These are phyloP conservation scores for Torulaspora indica DNA, from an alignment of 805 yeast genomes.

Conservation along the genomic window DNA sequence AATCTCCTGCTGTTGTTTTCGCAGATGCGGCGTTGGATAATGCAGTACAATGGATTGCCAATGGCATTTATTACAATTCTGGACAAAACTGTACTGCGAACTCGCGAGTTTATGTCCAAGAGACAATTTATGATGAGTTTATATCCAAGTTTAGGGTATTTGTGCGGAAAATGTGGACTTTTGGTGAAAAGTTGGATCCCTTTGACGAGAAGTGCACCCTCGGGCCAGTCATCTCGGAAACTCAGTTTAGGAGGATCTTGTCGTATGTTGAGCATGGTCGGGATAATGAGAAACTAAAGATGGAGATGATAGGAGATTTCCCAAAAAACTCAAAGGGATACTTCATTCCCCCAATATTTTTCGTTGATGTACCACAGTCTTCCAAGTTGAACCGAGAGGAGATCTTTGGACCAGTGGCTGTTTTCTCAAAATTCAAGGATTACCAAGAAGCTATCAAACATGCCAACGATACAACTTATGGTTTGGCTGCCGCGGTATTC, in stretches of 20 bases:
- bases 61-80: constrained; percentile 51
- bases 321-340: constrained; percentile 24
- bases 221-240: constrained; percentile 52
- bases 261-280: constrained; percentile 43
- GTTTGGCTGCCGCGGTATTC: constrained; percentile 52
- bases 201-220: constrained; percentile 37
- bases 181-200: constrained; percentile 53
- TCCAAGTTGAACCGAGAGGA: constrained; percentile 41
- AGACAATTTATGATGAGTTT: constrained; percentile 45
- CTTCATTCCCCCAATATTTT: constrained; percentile 42
- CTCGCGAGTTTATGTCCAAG: constrained; percentile 51
- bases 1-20: constrained; percentile 43
- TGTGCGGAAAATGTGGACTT: constrained; percentile 44
- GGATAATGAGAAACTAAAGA: constrained; percentile 41
- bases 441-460: constrained; percentile 39
- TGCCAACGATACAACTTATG: constrained; percentile 41
- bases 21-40: constrained; percentile 41
- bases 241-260: constrained; percentile 42
- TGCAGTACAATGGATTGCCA: constrained; percentile 43
- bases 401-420: constrained; percentile 44
- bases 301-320: constrained; percentile 34
- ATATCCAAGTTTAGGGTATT: constrained; percentile 37
- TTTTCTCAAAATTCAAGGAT: constrained; percentile 37
- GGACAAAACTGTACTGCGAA: constrained; percentile 61
- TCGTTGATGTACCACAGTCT: constrained; percentile 37